A percentile compares a stretch with the other conserved stretches of the same genome.
These are phyloP conservation scores for Malassezia equina DNA, from an alignment of 1,284 basidiomycete genomes.

Conservation along the genomic window DNA sequence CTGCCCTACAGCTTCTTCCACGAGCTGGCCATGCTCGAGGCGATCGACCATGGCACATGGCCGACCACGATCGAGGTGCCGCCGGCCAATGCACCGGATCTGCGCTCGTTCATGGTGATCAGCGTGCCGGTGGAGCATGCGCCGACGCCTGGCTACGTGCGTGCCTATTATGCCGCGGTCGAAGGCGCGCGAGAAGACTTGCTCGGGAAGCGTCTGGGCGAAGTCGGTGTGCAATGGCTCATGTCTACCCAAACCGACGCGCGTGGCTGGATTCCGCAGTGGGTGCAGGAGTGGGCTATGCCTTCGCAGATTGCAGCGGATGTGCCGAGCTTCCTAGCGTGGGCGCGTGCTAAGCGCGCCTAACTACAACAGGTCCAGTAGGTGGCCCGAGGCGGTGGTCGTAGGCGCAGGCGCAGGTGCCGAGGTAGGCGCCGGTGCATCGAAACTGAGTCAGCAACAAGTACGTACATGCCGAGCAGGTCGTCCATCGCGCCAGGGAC, in stretches of 20 bases:
- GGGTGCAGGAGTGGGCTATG: constrained; percentile 36
- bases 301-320: constrained; percentile 35
- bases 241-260: constrained; percentile 38
- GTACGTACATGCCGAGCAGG: constrained; percentile 10
- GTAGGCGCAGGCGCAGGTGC: neutral
- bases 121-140: constrained; percentile 19
- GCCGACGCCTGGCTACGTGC: constrained; percentile 20
- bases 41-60: neutral
- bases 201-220: neutral
- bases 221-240: constrained; percentile 18
- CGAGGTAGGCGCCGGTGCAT: neutral
- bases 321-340: constrained; percentile 34
- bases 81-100: constrained; percentile 1
- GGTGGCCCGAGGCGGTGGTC: constrained; percentile 1
- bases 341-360: constrained; percentile 14
- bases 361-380: constrained; percentile 11
- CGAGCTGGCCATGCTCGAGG: constrained; percentile 17
- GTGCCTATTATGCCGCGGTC: constrained; percentile 34
- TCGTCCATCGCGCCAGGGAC: constrained; percentile 5
- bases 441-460: constrained; percentile 3
- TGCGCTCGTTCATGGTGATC: constrained; percentile 33
- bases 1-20: constrained; percentile 32
- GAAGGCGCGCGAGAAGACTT: constrained; percentile 30
- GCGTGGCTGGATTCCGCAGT: constrained; percentile 28
- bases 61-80: neutral